These are phyloP conservation scores for Manihot esculenta DNA, from an alignment of 441 rosid genomes.

Conservation along the genomic window DNA sequence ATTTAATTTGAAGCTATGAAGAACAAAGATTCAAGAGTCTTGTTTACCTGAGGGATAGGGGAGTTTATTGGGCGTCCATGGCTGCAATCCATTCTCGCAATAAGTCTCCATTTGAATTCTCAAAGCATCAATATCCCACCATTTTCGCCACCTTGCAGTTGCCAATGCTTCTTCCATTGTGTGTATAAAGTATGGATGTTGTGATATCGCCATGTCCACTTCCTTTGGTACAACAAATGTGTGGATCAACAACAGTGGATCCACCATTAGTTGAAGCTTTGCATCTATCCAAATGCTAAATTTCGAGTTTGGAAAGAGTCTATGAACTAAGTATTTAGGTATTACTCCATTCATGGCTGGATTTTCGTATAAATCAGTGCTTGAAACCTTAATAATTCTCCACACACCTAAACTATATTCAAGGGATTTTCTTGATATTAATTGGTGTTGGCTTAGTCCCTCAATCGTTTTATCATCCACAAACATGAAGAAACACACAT, in stretches of 20 bases:
- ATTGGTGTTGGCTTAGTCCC: constrained; percentile 44
- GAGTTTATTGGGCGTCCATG: constrained; percentile 70
- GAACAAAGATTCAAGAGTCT: too few relatives aligned
- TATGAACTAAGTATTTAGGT: constrained; percentile 75
- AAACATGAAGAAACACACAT: constrained; percentile 84
- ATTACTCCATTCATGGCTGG: constrained; percentile 88
- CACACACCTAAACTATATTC: constrained; percentile 55
- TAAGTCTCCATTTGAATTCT: constrained; percentile 84
- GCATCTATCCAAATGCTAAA: constrained; percentile 92
- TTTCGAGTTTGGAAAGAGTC: constrained; percentile 77
- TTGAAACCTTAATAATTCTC: constrained; percentile 56
- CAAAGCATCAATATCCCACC: constrained; percentile 67
- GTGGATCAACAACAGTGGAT: constrained; percentile 75
- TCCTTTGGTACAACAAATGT: constrained; percentile 51
- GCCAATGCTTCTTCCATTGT: constrained; percentile 97
- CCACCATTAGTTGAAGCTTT: constrained; percentile 75
- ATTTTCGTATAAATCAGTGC: constrained; percentile 41
- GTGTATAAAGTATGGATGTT: constrained; percentile 62
- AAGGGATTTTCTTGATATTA: constrained; percentile 35
- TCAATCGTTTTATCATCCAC: constrained; percentile 61
- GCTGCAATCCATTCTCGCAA: constrained; percentile 76
- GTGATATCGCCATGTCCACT: constrained; percentile 77
- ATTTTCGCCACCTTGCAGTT: constrained; percentile 93
- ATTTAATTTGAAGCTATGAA: too few relatives aligned
- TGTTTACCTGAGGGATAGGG: constrained; percentile 77